phyloP scores from a whole-genome alignment of 345 rosid genomes.

The Eucalyptus victrix region DNA sequence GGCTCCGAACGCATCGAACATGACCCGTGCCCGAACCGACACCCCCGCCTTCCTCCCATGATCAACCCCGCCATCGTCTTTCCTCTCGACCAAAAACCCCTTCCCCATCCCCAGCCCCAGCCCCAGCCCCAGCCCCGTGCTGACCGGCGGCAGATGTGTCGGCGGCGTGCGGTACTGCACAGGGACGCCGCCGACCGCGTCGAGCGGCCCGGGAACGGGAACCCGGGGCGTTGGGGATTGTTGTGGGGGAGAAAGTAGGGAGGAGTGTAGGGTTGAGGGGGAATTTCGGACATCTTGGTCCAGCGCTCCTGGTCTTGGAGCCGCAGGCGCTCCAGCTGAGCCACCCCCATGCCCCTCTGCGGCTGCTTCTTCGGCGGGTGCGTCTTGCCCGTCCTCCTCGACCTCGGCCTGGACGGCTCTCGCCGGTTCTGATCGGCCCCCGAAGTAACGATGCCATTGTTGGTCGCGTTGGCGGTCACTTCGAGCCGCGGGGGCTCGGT shows the following conservation, averaged over 20 bases:
- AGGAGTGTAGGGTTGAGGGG: neutral
- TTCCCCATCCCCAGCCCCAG: neutral
- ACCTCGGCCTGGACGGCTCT: neutral
- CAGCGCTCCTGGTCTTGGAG: conserved; percentile 31
- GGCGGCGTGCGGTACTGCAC: conserved; percentile 13
- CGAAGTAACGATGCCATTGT: conserved; percentile 12
- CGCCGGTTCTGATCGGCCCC: neutral
- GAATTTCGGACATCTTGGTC: conserved; percentile 16
- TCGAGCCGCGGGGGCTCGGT: neutral
- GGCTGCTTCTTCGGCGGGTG: conserved; percentile 33
- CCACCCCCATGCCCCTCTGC: conserved; percentile 80
- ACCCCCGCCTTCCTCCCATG: neutral
- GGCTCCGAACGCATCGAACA: conserved; percentile 8
- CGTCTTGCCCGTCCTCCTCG: conserved; percentile 1
- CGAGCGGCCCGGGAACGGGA: neutral
- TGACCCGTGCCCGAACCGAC: conserved; percentile 2
- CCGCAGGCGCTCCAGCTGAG: conserved; percentile 45
- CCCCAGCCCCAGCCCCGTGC: neutral
- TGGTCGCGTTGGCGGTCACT: neutral
- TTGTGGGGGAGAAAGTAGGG: neutral
- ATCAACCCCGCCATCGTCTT: neutral
- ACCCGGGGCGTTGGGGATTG: neutral
- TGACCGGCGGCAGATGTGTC: neutral
- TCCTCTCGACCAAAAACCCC: conserved; percentile 2
- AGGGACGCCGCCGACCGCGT: conserved; percentile 8